These are phyloP conservation scores for Clathrus columnatus DNA, from an alignment of 768 basidiomycete genomes.

Conservation along the genomic window DNA sequence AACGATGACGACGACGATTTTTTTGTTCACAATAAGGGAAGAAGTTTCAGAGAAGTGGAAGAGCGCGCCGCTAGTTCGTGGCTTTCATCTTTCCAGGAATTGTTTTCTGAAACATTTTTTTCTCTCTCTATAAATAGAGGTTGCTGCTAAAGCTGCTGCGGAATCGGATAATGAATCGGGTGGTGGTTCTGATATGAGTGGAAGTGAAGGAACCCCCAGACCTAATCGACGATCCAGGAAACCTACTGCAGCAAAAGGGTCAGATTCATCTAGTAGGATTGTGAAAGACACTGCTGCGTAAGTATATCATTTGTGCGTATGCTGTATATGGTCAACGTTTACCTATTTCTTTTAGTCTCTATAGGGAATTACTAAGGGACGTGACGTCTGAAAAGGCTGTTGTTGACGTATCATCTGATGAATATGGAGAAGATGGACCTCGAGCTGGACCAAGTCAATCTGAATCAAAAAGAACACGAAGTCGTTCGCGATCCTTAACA, in stretches of 20 bases:
- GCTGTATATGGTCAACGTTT: background rate
- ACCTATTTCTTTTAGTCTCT: background rate
- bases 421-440: conserved; percentile 9
- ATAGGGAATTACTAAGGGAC: conserved; percentile 1
- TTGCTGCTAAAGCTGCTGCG: conserved; percentile 13
- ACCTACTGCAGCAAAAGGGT: background rate
- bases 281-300: background rate
- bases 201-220: conserved; percentile 15
- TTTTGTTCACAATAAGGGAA: conserved; percentile 59
- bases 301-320: background rate
- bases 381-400: background rate
- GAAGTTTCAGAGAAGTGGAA: conserved; percentile 55
- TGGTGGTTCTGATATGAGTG: conserved; percentile 16
- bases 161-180: conserved; percentile 10
- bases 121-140: conserved; percentile 16
- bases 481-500: conserved; percentile 65
- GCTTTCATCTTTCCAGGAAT: conserved; percentile 3
- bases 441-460: conserved; percentile 33
- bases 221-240: background rate
- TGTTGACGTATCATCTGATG: background rate
- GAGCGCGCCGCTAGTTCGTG: conserved; percentile 46
- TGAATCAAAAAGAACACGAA: conserved; percentile 35
- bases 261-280: background rate
- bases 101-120: conserved; percentile 5
- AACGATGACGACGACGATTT: conserved; percentile 41